Base-by-base conservation (phyloP, 768 basidiomycete genomes). In the Trametes cinnabarina region DNA sequence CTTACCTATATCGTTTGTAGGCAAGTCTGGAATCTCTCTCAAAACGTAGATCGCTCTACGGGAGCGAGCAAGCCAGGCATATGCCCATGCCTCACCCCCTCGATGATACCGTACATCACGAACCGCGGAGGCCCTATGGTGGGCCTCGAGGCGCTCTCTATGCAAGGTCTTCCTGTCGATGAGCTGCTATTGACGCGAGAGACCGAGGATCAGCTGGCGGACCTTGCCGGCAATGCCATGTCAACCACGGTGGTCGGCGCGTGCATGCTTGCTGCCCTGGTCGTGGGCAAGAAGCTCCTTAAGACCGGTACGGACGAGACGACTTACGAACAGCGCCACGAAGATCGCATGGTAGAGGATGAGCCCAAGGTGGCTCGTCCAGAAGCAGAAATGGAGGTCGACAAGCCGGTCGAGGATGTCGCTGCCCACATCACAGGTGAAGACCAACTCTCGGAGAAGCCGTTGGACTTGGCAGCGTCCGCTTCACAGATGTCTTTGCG, bases 141-240 rank as follows among this genome's bases (percentile, higher is more conserved):
- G 15, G 95, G 95, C 9, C 73, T 94, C 32, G 95, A 98, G 68
- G 94, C 95, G 1, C 76, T 98, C 41, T 89, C 91, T 11, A 88
- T 98, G 81, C 95, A 98, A 69, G 95, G 95, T 30, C 83, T 98
- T 39, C 95, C 95, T 0, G 86, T 96, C 30, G 90, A 96, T 71
- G 90, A 94, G 69, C 80, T 98, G 1, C 79, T 97, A 19, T 79
- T 98, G 52, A 97, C 95, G 2, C 87, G 93, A 50, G 95, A 98
- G 73, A 92, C 83, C 17, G 91, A 95, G 70, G 95, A 97, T 71
- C 88, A 98, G 58, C 79, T 98, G 7, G 92, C 94, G 3, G 94
- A 97, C 72, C 79, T 98, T 15, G 94, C 95, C 19, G 95, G 95
- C 2, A 98, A 98, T 67, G 95, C 95, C 58, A 98, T 98, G 95